These are phyloP conservation scores for Tulasnella sp. DNA, from an alignment of 768 basidiomycete genomes.

Conservation along the genomic window DNA sequence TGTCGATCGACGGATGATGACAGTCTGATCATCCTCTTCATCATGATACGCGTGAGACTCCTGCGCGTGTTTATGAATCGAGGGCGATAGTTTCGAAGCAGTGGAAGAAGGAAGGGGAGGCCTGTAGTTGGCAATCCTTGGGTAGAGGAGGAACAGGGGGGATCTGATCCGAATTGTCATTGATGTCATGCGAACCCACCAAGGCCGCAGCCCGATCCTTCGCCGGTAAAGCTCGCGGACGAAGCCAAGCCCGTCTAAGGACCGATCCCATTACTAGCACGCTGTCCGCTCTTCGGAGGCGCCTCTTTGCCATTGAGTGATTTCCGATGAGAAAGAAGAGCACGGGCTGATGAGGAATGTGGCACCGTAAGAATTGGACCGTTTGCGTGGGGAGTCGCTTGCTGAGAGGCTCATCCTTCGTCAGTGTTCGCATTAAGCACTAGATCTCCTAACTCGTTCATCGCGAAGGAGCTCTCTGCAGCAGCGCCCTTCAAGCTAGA, in stretches of 20 bases:
- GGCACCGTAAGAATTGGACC: not conserved
- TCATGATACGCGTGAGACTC: conserved; percentile 18
- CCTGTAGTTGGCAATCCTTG: conserved; percentile 70
- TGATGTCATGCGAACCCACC: conserved; percentile 37
- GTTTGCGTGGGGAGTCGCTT: conserved; percentile 5
- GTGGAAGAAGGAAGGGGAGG: conserved; percentile 51
- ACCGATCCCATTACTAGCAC: conserved; percentile 5
- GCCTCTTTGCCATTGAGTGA: conserved; percentile 13
- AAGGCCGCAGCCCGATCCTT: conserved; percentile 60
- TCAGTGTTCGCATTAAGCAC: not conserved
- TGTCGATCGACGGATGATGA: conserved; percentile 18
- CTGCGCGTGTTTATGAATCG: conserved; percentile 23
- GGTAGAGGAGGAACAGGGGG: conserved; percentile 90
- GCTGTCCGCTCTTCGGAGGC: not conserved
- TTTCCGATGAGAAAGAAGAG: conserved; percentile 3
- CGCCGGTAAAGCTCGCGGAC: conserved; percentile 73
- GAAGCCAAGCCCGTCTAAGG: conserved; percentile 77
- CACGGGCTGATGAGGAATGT: not conserved
- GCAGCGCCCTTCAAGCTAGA: conserved; percentile 1
- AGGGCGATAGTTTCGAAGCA: conserved; percentile 27
- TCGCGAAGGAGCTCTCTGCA: not conserved
- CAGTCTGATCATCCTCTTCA: conserved; percentile 38
- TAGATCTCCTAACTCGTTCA: not conserved
- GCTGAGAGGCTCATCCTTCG: not conserved
- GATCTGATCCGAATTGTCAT: conserved; percentile 56